A percentile compares a stretch with the other conserved stretches of the same genome.
Conservation (phyloP, 1,284 basidiomycete species). For the Marasmius fiardii region DNA sequence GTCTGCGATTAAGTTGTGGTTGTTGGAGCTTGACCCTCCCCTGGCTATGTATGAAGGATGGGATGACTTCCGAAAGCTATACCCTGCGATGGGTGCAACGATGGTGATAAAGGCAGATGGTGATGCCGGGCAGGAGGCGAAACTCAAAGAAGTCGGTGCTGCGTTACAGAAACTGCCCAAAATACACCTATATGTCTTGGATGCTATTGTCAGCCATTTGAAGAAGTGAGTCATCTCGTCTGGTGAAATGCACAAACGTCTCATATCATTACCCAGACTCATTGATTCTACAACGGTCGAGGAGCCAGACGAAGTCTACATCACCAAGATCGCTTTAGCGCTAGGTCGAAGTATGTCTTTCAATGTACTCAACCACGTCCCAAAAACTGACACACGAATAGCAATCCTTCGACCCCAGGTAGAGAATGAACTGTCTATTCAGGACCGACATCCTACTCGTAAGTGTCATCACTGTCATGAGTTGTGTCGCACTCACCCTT, state of each 20-base stretch:
- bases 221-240: constrained; percentile 51
- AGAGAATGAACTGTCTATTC: constrained; percentile 81
- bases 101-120: constrained; percentile 54
- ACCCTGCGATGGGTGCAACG: constrained; percentile 46
- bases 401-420: constrained; percentile 80
- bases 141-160: constrained; percentile 63
- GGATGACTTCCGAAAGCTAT: constrained; percentile 84
- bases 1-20: constrained; percentile 81
- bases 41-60: constrained; percentile 83
- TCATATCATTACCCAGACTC: constrained; percentile 41
- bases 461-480: constrained; percentile 24
- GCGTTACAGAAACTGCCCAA: constrained; percentile 75
- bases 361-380: constrained; percentile 3
- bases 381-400: constrained; percentile 24
- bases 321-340: constrained; percentile 84
- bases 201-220: constrained; percentile 78
- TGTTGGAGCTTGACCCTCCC: constrained; percentile 83
- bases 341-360: constrained; percentile 73
- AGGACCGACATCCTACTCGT: constrained; percentile 81
- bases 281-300: constrained; percentile 67
- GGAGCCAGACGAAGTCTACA: constrained; percentile 73
- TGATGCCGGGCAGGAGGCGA: constrained; percentile 57
- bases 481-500: constrained; percentile 1
- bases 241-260: neutral
- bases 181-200: constrained; percentile 80